Conservation (phyloP, 1,284 basidiomycete genomes). For the Tranzscheliella williamsii region DNA sequence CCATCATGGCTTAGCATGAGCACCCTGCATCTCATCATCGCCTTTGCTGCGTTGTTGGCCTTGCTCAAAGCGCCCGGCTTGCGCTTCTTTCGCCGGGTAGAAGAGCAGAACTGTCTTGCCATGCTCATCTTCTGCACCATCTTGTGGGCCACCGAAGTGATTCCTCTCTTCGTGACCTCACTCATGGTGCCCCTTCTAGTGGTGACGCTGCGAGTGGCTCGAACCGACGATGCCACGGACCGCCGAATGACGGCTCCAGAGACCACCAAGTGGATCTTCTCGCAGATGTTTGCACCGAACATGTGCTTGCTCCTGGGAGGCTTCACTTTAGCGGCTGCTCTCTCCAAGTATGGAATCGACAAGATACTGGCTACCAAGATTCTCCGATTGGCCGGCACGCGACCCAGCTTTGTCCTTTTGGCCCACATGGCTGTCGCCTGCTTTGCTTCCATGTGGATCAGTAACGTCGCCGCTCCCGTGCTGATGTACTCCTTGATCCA, state of each 20-base stretch:
- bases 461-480: slow-evolving; percentile 96
- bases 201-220: slow-evolving; percentile 83
- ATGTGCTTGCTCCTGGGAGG: slow-evolving; percentile 76
- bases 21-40: slow-evolving; percentile 53
- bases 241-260: slow-evolving; percentile 69
- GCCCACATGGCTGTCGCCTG: slow-evolving; percentile 96
- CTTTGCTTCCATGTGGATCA: slow-evolving; percentile 99
- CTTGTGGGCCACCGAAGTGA: slow-evolving; percentile 95
- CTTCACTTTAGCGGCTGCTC: slow-evolving; percentile 96
- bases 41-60: slow-evolving; percentile 46
- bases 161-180: slow-evolving; percentile 94
- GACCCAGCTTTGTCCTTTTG: slow-evolving; percentile 81
- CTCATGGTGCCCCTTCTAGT: slow-evolving; percentile 84
- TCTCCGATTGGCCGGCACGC: slow-evolving; percentile 83
- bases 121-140: slow-evolving; percentile 88
- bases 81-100: slow-evolving; percentile 66
- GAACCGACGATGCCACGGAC: slow-evolving; percentile 68
- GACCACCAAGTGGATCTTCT: slow-evolving; percentile 77
- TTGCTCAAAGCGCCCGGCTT: slow-evolving; percentile 56
- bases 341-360: slow-evolving; percentile 97
- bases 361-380: slow-evolving; percentile 85
- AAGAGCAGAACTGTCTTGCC: slow-evolving; percentile 89
- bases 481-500: slow-evolving; percentile 95
- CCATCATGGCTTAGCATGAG: slow-evolving; percentile 54
- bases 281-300: slow-evolving; percentile 78